Conservation (phyloP, 345 rosid species). For the Carallia pectinifolia region DNA sequence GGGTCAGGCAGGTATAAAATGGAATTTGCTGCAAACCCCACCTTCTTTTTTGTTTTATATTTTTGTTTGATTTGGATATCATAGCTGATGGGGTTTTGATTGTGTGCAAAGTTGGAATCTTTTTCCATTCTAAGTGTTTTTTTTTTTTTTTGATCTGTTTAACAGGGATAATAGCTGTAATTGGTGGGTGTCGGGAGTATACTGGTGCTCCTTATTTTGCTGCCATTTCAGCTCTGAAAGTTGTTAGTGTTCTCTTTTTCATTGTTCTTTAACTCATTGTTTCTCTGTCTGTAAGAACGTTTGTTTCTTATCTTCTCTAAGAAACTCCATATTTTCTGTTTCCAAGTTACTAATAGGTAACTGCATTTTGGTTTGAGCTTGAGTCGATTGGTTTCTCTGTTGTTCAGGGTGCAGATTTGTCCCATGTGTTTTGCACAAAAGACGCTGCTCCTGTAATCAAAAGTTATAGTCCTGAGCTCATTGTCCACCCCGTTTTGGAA, state of each 20-base stretch:
- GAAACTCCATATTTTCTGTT: background rate
- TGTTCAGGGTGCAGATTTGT: slow-evolving; percentile 87
- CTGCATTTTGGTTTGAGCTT: slow-evolving; percentile 12
- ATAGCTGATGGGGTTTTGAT: background rate
- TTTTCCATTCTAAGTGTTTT: slow-evolving; percentile 1
- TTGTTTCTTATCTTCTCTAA: no score
- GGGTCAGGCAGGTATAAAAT: slow-evolving; percentile 87
- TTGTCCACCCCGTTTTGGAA: slow-evolving; percentile 86
- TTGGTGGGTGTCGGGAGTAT: slow-evolving; percentile 98
- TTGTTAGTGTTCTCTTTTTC: slow-evolving; percentile 39
- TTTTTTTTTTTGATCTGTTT: background rate
- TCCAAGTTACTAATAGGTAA: background rate
- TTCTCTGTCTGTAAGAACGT: no score
- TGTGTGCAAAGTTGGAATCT: background rate
- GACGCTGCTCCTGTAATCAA: slow-evolving; percentile 95
- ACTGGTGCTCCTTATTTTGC: slow-evolving; percentile 98
- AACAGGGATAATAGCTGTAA: slow-evolving; percentile 85
- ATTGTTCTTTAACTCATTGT: background rate
- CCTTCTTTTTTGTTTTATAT: background rate
- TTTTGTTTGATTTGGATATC: background rate
- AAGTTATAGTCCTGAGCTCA: slow-evolving; percentile 94
- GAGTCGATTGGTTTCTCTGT: slow-evolving; percentile 1
- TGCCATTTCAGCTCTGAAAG: slow-evolving; percentile 93
- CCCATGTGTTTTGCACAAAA: slow-evolving; percentile 95
- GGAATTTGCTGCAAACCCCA: background rate